phyloP scores from a whole-genome alignment of 2,329 filamentous ascomycete genomes.

The Pseudogymnoascus sp. region DNA sequence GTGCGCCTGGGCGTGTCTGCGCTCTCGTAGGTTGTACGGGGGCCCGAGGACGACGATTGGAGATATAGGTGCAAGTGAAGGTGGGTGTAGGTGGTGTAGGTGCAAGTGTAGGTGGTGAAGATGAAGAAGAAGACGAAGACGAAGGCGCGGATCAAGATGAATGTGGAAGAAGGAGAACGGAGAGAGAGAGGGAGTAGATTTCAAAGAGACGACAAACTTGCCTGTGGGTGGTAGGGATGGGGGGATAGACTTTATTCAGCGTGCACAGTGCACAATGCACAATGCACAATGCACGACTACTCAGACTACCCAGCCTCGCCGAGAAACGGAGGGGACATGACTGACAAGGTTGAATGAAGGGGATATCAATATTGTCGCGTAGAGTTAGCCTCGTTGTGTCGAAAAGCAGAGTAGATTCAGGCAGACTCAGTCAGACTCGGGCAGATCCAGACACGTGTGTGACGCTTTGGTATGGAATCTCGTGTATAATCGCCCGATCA shows the following conservation, averaged over 20 bases:
- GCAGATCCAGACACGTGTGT: background rate
- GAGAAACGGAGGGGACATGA: background rate
- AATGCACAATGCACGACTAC: background rate
- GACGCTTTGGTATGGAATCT: background rate
- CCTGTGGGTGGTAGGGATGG: background rate
- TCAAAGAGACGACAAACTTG: background rate
- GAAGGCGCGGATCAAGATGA: background rate
- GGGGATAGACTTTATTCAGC: background rate
- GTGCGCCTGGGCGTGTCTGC: background rate
- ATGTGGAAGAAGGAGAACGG: background rate
- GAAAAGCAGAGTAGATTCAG: background rate
- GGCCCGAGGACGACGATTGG: background rate
- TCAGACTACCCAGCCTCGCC: background rate
- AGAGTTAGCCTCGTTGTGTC: background rate
- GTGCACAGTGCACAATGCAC: background rate
- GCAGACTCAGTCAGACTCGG: background rate
- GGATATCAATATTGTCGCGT: background rate
- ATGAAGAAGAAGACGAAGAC: background rate
- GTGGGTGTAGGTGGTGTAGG: background rate
- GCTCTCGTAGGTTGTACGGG: background rate
- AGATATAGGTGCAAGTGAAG: background rate
- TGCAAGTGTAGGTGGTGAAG: background rate
- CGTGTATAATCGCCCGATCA: constrained; percentile 6
- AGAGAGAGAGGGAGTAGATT: background rate
- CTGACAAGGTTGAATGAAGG: background rate